A percentile compares a stretch with the other conserved stretches of the same genome.
These are phyloP conservation scores for Albophoma yamanashiensis DNA, from an alignment of 2,329 filamentous ascomycete species.

Conservation along the genomic window DNA sequence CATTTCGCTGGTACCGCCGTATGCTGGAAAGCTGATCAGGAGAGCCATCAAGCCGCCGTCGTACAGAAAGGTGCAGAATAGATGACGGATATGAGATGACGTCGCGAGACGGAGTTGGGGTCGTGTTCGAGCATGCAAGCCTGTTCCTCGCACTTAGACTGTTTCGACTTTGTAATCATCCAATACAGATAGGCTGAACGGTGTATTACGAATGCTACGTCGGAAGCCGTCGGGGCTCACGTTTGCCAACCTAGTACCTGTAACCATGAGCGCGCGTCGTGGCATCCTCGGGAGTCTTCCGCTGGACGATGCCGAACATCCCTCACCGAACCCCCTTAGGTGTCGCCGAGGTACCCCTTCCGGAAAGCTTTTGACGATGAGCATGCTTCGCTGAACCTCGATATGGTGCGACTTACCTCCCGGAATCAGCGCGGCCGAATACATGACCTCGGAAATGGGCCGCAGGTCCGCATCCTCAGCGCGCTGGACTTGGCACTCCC, in stretches of 20 bases:
- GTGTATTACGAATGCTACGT: not conserved
- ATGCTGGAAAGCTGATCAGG: slow-evolving; percentile 74
- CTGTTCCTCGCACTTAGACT: not conserved
- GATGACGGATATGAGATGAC: slow-evolving; percentile 24
- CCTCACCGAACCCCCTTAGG: not conserved
- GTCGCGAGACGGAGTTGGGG: not conserved
- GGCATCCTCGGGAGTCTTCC: not conserved
- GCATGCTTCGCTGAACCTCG: not conserved
- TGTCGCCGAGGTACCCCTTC: not conserved
- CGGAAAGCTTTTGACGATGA: not conserved
- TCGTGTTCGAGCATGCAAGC: slow-evolving; percentile 3
- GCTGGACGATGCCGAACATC: not conserved
- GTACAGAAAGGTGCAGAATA: slow-evolving; percentile 82
- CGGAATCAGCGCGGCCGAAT: slow-evolving; percentile 41
- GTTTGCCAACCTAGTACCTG: too few relatives aligned
- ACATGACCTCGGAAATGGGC: slow-evolving; percentile 47
- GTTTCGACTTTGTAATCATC: not conserved
- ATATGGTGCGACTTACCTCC: slow-evolving; percentile 32
- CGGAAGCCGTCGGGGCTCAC: not conserved
- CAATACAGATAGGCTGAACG: not conserved
- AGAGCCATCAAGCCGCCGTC: slow-evolving; percentile 83
- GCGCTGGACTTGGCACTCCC: slow-evolving; percentile 20
- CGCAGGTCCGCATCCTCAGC: slow-evolving; percentile 27
- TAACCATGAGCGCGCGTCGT: not conserved
- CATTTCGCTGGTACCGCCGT: slow-evolving; percentile 76